These are phyloP conservation scores for Phlebiopsis gigantea DNA, from an alignment of 768 basidiomycete genomes.

Conservation along the genomic window DNA sequence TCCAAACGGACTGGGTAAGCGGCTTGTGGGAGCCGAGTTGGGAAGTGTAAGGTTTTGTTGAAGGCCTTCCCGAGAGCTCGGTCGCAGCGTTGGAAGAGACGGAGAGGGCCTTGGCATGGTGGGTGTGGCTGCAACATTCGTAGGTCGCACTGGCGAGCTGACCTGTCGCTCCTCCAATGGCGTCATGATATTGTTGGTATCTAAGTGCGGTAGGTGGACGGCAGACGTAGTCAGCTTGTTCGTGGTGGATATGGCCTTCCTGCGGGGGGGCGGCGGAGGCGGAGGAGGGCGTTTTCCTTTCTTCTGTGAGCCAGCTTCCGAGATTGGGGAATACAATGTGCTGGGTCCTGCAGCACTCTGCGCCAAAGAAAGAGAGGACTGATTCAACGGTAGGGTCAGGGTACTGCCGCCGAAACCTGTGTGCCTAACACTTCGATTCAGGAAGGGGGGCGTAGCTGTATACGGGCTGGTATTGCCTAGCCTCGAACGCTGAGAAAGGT, in stretches of 20 bases:
- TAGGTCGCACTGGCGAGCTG: background rate
- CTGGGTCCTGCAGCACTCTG: background rate
- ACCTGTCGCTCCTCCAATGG: background rate
- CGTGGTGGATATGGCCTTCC: slow-evolving; percentile 8
- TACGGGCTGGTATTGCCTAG: background rate
- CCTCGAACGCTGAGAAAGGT: background rate
- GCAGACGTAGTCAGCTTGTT: slow-evolving; percentile 11
- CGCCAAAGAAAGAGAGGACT: slow-evolving; percentile 6
- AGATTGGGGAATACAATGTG: background rate
- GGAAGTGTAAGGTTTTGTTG: background rate
- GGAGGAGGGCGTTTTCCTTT: slow-evolving; percentile 8
- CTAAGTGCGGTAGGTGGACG: slow-evolving; percentile 9
- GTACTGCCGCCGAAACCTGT: background rate
- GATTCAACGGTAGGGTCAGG: background rate
- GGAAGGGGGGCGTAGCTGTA: slow-evolving; percentile 10
- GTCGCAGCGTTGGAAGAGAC: background rate
- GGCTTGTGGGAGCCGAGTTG: background rate
- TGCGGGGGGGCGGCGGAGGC: slow-evolving; percentile 7
- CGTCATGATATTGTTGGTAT: background rate
- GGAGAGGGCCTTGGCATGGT: background rate
- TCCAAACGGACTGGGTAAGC: background rate
- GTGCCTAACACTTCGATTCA: slow-evolving; percentile 13
- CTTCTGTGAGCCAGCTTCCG: background rate
- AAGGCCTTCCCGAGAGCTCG: background rate
- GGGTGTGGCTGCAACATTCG: background rate